Percentiles rank a stretch among this genome's conserved stretches.
Evolutionary conservation across 2,329 filamentous ascomycete genomes (phyloP).

Genomic region (Cladophialophora yegresii): DNA sequence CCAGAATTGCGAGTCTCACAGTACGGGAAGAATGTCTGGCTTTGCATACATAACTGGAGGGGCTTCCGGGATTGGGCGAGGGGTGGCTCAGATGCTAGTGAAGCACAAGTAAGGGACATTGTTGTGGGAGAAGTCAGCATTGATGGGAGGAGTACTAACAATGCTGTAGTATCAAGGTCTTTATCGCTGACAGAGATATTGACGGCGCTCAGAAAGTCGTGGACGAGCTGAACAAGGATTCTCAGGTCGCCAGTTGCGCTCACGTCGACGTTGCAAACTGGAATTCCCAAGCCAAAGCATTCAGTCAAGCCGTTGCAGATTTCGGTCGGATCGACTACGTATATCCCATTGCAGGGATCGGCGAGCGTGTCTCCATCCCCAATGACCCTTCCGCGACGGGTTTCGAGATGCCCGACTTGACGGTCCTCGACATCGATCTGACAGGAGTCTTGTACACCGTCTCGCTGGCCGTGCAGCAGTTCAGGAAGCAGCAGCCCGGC

Average conservation of each 20-base stretch:
- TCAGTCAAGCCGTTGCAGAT: conserved; percentile 41
- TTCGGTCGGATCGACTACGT: conserved; percentile 46
- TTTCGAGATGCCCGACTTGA: conserved; percentile 46
- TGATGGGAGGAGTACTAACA: conserved; percentile 4
- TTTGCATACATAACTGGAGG: conserved; percentile 38
- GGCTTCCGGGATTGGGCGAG: conserved; percentile 38
- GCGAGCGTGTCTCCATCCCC: conserved; percentile 44
- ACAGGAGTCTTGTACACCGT: conserved; percentile 49
- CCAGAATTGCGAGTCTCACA: background rate
- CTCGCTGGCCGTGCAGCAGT: conserved; percentile 49
- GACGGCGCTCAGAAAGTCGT: conserved; percentile 31
- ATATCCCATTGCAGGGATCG: conserved; percentile 47
- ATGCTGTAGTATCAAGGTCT: conserved; percentile 36
- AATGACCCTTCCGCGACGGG: conserved; percentile 29
- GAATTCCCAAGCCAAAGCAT: conserved; percentile 39
- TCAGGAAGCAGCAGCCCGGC: conserved; percentile 44
- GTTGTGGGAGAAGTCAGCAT: background rate
- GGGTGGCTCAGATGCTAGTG: conserved; percentile 37
- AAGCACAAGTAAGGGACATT: conserved; percentile 29
- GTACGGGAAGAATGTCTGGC: conserved; percentile 16
- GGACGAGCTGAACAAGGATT: conserved; percentile 31
- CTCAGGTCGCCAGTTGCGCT: conserved; percentile 22
- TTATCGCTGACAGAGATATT: conserved; percentile 37
- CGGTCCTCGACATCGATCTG: conserved; percentile 46
- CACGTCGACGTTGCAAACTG: conserved; percentile 31